Evolutionary conservation across 352 stramenopile genomes (phyloP).

Genomic region (Globisporangium cylindrosporum): DNA sequence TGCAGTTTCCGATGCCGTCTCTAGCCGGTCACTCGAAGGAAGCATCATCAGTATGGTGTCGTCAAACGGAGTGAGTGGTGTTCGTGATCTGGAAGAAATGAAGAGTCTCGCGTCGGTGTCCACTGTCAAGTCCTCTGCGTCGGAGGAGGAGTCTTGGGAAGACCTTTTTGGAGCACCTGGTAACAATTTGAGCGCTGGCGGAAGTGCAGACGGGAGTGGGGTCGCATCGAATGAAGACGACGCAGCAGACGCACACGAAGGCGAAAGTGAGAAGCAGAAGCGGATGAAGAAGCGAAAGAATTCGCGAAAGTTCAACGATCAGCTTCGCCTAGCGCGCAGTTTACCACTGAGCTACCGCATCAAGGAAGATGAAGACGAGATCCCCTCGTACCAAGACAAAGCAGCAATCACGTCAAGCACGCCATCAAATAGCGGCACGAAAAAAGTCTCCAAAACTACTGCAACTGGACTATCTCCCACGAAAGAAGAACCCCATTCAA

Average conservation of each 20-base stretch:
- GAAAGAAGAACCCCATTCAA: background rate
- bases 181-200: constrained; percentile 15
- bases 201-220: constrained; percentile 26
- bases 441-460: background rate
- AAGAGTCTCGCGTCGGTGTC: constrained; percentile 58
- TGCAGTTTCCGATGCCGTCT: constrained; percentile 15
- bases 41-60: constrained; percentile 25
- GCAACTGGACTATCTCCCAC: background rate
- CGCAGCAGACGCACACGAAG: constrained; percentile 1
- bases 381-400: constrained; percentile 1
- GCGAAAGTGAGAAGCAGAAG: constrained; percentile 34
- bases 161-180: constrained; percentile 55
- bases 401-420: background rate
- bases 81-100: constrained; percentile 61
- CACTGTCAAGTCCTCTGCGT: constrained; percentile 22
- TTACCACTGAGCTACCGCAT: constrained; percentile 58
- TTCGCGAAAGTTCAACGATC: constrained; percentile 67
- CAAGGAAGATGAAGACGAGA: constrained; percentile 31
- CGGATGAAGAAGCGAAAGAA: constrained; percentile 61
- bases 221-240: constrained; percentile 18
- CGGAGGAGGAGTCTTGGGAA: constrained; percentile 62
- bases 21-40: constrained; percentile 24
- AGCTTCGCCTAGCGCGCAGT: constrained; percentile 51
- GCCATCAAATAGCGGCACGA: constrained; percentile 1
- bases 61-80: constrained; percentile 20